A percentile compares a stretch with the other conserved stretches of the same genome.
Evolutionary conservation across 2,329 filamentous ascomycete genomes (phyloP).

Genomic region (Shiraia bambusicola): DNA sequence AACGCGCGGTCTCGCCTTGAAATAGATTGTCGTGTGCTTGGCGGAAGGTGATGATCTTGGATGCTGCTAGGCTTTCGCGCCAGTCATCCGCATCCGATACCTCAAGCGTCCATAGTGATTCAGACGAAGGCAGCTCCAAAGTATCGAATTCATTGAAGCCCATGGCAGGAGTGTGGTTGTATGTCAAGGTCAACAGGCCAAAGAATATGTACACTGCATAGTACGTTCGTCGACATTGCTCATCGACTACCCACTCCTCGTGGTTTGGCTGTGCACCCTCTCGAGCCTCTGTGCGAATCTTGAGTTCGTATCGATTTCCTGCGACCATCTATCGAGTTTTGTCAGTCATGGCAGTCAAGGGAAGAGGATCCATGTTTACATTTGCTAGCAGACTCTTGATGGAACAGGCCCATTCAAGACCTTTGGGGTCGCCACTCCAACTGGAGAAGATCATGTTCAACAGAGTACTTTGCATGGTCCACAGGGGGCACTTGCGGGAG

Average conservation of each 20-base stretch:
- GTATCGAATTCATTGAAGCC: constrained; percentile 98
- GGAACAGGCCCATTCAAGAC: constrained; percentile 96
- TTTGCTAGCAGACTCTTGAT: constrained; percentile 98
- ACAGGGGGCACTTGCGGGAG: constrained; percentile 93
- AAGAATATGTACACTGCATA: constrained; percentile 99
- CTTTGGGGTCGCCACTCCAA: constrained; percentile 98
- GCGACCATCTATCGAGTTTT: constrained; percentile 70
- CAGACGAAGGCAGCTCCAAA: constrained; percentile 86
- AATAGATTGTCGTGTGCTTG: constrained; percentile 94
- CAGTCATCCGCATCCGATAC: constrained; percentile 77
- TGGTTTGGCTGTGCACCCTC: constrained; percentile 74
- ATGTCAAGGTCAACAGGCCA: constrained; percentile 88
- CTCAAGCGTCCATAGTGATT: constrained; percentile 90
- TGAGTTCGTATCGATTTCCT: constrained; percentile 93
- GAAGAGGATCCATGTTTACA: constrained; percentile 12
- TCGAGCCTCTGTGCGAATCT: constrained; percentile 86
- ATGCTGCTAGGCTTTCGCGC: constrained; percentile 73
- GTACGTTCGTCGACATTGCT: constrained; percentile 93
- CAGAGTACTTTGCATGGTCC: constrained; percentile 96
- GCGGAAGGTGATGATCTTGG: constrained; percentile 80
- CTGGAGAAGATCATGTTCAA: constrained; percentile 99
- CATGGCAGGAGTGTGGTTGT: constrained; percentile 97
- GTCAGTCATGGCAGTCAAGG: background rate
- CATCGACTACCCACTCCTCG: constrained; percentile 93
- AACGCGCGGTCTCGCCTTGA: constrained; percentile 84